Evolutionary conservation across 768 basidiomycete genomes (phyloP).

Genomic region (Auricularia cornea): DNA sequence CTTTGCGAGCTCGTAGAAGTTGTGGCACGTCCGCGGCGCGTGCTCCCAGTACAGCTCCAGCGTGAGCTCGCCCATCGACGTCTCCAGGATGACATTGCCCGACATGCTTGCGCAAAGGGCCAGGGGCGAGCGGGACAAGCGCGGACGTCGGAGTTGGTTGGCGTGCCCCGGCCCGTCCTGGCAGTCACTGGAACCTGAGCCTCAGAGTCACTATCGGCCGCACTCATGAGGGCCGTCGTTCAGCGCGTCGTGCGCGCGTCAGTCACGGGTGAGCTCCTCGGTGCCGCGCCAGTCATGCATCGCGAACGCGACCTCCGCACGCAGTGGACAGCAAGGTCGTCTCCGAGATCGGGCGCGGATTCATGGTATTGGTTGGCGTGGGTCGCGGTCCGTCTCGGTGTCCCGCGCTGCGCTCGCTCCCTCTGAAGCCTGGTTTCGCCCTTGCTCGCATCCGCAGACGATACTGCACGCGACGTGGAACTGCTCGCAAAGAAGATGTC

Average conservation of each 20-base stretch:
- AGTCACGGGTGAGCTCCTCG: constrained; percentile 52
- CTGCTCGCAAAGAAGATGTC: constrained; percentile 79
- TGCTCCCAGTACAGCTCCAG: constrained; percentile 92
- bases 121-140: background rate
- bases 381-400: constrained; percentile 51
- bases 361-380: constrained; percentile 89
- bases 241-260: constrained; percentile 80
- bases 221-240: constrained; percentile 71
- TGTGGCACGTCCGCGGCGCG: constrained; percentile 92
- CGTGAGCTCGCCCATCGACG: constrained; percentile 76
- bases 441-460: constrained; percentile 46
- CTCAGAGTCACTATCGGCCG: background rate
- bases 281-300: background rate
- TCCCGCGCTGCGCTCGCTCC: constrained; percentile 4
- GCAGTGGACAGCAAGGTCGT: constrained; percentile 73
- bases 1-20: constrained; percentile 86
- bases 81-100: constrained; percentile 69
- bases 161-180: too few species aligned
- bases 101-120: constrained; percentile 3
- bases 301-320: background rate
- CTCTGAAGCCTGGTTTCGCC: background rate
- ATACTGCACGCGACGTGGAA: constrained; percentile 65
- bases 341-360: constrained; percentile 72
- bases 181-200: too few species aligned
- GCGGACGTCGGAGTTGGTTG: background rate